Evolutionary conservation across 2,329 filamentous ascomycete genomes (phyloP).

Genomic region (Sporothrix brasiliensis): DNA sequence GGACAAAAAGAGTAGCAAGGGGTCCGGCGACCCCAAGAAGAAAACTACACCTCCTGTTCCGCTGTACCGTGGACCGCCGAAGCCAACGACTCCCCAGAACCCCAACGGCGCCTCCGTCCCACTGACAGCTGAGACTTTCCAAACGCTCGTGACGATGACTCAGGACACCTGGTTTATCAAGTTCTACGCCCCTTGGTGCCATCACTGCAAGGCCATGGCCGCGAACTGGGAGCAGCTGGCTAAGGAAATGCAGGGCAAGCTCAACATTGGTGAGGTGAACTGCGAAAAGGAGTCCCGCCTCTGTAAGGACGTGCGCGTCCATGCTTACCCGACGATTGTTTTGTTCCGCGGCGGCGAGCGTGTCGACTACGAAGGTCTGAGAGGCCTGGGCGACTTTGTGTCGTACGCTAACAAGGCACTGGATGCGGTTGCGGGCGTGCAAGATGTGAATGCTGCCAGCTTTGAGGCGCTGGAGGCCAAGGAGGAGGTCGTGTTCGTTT

Average conservation of each 20-base stretch:
- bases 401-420: conserved; percentile 85
- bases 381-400: conserved; percentile 87
- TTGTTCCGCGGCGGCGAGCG: conserved; percentile 92
- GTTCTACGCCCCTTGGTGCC: conserved; percentile 97
- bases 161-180: conserved; percentile 98
- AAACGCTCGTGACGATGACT: conserved; percentile 80
- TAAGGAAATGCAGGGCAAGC: conserved; percentile 83
- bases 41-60: conserved; percentile 34
- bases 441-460: conserved; percentile 73
- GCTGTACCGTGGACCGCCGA: conserved; percentile 49
- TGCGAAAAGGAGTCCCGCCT: conserved; percentile 82
- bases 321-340: conserved; percentile 82
- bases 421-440: conserved; percentile 73
- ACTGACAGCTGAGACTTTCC: conserved; percentile 83
- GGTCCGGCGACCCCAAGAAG: conserved; percentile 35
- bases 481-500: conserved; percentile 94
- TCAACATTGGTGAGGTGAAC: conserved; percentile 96
- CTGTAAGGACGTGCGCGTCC: conserved; percentile 86
- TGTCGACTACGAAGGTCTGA: conserved; percentile 88
- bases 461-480: conserved; percentile 87
- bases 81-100: conserved; percentile 66
- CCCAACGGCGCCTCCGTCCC: conserved; percentile 72
- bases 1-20: conserved; percentile 24
- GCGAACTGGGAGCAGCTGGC: conserved; percentile 88
- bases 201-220: conserved; percentile 90